Evolutionary conservation across 345 rosid species (phyloP), one percentile per base, ranked within the genome.

Genomic region (Sisymbrium altissimum): DNA sequence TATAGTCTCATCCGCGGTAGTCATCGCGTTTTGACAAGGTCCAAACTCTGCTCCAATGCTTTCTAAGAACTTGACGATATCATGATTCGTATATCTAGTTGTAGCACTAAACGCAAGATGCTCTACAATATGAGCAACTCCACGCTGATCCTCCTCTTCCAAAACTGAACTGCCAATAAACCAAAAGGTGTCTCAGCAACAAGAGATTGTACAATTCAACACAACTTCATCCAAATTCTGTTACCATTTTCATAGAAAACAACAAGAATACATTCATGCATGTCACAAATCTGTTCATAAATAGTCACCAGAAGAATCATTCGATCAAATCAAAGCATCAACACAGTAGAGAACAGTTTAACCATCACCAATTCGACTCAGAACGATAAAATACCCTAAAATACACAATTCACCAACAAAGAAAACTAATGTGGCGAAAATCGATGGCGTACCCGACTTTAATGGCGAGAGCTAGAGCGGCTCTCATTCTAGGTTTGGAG

Each of bases 51-150:
- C 97, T 45, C 98, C 98, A 19, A 90, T 78, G 74, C 98, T 93
- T 81, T 90, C 98, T 13, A 93, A 84, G 79, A 93, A 93, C 76
- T 86, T 93, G 48, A 93, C 86, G 18, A 93, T 89, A 66, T 90
- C 98, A 49, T 93, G 98, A 84, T 93, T 93, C 57, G 92, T 85
- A 55, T 89, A 90, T 38, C 78, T 90, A 32, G 81, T 78, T 2
- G 98, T 93, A 25, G 98, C 96, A 75, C 98, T 93, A 61, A 93
- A 93, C 32, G 98, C 97, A 59, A 93, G 97, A 83, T 93, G 98
- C 84, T 93, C 97, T 39, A 89, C 89, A 39, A 93, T 89, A 77
- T 93, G 98, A 58, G 98, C 98, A 73, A 93, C 98, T 41, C 97
- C 97, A 64, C 91, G 92, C 83, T 93, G 96, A 68, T 83, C 89